Evolutionary conservation across 1,284 basidiomycete genomes (phyloP), one percentile per base, ranked within the genome.

Genomic region (Leucoagaricus sp.): DNA sequence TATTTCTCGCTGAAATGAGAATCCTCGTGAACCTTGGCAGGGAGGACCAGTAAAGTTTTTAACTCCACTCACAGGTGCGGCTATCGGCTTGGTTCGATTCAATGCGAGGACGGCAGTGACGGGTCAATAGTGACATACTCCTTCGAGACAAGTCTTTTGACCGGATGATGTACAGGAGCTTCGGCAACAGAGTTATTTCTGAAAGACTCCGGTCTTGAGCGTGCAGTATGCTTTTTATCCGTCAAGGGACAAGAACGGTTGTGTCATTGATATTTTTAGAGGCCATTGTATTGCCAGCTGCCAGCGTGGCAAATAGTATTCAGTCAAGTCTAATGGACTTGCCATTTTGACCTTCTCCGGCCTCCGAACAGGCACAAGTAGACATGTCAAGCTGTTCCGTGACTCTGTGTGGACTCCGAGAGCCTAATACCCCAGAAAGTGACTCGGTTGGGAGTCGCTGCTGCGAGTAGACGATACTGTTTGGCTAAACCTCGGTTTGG

Each of bases 401-500:
- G 36, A 10, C 28, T 29, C 17, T 48, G 25, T 48, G n/a, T 38
- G 4, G 36, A 38, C 15, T 10, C 17, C 4, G 4, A 38, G 13
- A 38, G 36, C 6, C 36, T 38, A 38, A 38, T 6, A 38, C 36
- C 36, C 4, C 36, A 38, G 15, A 4, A 38, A 38, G 6, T 4
- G 36, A 13, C 36, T 38, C 15, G 31, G 31, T n/a, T 15, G 17
- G 17, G 8, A 13, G 36, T 10, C 36, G 36, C 36, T 38, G 4
- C 15, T 38, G 15, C 8, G n/a, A 34, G 7, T n/a, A 31, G 19
- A 34, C 33, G 23, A 5, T 13, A 5, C 38, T 4, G 10, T 4
- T 31, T 36, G 48, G 48, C n/a, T 49, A 49, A 49, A 49, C 48
- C 13, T 49, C 48, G 48, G 48, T 49, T 38, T 21, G 17, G 17